These are phyloP conservation scores for Tetratostichococcus sp. DNA, from an alignment of 139 green algal species.

Conservation along the genomic window DNA sequence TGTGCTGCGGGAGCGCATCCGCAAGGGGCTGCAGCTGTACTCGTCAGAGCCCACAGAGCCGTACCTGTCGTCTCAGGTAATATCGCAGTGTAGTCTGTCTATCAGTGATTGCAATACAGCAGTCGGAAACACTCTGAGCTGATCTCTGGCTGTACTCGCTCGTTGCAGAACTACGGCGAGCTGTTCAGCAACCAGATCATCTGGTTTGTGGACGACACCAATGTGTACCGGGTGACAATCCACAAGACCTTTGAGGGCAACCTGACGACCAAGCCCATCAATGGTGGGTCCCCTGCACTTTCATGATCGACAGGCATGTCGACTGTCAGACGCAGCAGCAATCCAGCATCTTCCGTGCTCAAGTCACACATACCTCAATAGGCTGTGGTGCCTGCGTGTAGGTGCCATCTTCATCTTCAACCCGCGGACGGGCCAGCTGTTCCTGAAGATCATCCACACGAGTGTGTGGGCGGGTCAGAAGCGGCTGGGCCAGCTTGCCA, in stretches of 20 bases:
- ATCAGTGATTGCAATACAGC: no score
- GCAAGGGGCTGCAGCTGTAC: constrained; percentile 99
- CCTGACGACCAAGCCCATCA: constrained; percentile 97
- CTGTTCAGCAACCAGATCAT: constrained; percentile 99
- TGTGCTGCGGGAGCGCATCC: constrained; percentile 96
- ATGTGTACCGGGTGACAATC: constrained; percentile 99
- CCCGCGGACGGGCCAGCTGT: constrained; percentile 95
- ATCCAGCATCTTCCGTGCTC: no score
- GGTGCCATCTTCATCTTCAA: constrained; percentile 99
- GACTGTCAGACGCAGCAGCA: no score
- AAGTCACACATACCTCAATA: no score
- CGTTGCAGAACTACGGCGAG: constrained; percentile 98
- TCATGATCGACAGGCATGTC: no score
- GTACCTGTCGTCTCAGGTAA: constrained; percentile 83
- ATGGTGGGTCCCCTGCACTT: constrained; percentile 34
- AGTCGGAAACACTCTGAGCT: no score
- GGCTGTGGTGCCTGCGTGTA: no score
- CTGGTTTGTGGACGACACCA: constrained; percentile 99
- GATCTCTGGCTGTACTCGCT: no score
- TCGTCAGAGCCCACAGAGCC: constrained; percentile 97
- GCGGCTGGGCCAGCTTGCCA: constrained; percentile 95
- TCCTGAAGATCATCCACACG: constrained; percentile 97
- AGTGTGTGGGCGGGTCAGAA: constrained; percentile 99
- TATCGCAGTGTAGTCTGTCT: no score
- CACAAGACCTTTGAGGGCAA: constrained; percentile 99